Evolutionary conservation across 495 filamentous ascomycete genomes (phyloP), one percentile per base, ranked within the genome.

Genomic region (Choiromyces venosus): DNA sequence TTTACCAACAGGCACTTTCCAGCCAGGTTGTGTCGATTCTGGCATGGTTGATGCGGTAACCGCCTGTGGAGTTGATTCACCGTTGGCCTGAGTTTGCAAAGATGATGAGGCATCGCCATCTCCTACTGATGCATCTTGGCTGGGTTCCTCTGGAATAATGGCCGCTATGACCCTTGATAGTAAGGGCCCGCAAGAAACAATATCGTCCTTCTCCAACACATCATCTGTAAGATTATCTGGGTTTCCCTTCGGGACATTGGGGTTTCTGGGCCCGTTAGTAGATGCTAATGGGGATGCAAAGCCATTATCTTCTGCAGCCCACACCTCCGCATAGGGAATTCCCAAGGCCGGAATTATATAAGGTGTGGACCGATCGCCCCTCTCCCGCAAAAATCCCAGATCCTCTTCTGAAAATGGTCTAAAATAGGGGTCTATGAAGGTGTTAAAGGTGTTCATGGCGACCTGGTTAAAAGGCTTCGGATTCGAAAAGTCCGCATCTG

Each of bases 391-490:
- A 82, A 97, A 99, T 1, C 92, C 93, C 64, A 97, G 89, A 82
- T 99, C 95, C 80, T 99, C 96, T 80, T 99, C 96, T 19, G 89
- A 92, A 75, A 96, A 90, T 0, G 91, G 89, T 3, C 96, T 91
- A 72, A 97, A 93, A 83, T 91, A 97, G 0, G 94, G 91, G 39
- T 99, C 96, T 68, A 94, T 87, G 79, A 92, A 97, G 33, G 90
- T 88, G 19, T 89, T 88, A 81, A 98, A 99, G 18, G 93, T 96
- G 74, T 89, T 91, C 73, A 93, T 92, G 81, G 89, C 92, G 81
- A 97, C 95, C 83, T 98, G 96, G 74, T 94, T 96, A 12, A 89
- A 89, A 12, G 94, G 93, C 81, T 99, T 98, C 21, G 93, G 90
- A 77, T 90, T 97, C 77, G 92, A 96, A 76, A 96, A 97, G 83